A percentile compares a stretch with the other conserved stretches of the same genome.
Conservation (phyloP, 1,284 basidiomycete species). For the Sanghuangporus sanghuang region DNA sequence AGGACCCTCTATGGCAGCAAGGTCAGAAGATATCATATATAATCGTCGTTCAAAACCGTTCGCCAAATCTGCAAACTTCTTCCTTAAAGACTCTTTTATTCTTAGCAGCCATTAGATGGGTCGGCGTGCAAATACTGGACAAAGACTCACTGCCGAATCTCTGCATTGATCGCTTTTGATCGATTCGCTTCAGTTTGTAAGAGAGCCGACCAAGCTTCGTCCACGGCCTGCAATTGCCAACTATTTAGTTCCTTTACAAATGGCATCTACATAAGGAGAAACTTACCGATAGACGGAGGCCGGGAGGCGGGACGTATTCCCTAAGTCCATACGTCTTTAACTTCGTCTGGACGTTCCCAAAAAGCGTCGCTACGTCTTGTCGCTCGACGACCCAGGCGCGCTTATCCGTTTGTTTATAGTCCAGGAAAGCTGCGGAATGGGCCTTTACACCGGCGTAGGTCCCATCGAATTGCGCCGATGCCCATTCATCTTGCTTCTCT, state of each 20-base stretch:
- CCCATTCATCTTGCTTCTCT: conserved; percentile 64
- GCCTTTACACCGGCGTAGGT: conserved; percentile 82
- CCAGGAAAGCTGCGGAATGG: conserved; percentile 68
- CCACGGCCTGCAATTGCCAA: conserved; percentile 54
- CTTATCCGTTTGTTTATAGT: conserved; percentile 85
- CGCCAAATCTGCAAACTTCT: conserved; percentile 79
- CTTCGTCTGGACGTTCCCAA: conserved; percentile 94
- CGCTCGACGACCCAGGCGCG: conserved; percentile 86
- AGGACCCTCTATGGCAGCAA: conserved; percentile 74
- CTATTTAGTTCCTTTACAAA: background rate
- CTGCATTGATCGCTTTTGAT: conserved; percentile 84
- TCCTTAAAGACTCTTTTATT: conserved; percentile 85
- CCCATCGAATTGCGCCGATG: conserved; percentile 54
- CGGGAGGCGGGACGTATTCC: conserved; percentile 77
- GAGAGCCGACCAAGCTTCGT: conserved; percentile 72
- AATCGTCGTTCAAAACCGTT: conserved; percentile 80
- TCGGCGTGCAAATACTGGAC: background rate
- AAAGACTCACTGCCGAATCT: conserved; percentile 79
- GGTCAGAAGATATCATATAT: conserved; percentile 66
- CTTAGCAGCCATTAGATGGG: conserved; percentile 34
- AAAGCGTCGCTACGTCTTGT: conserved; percentile 83
- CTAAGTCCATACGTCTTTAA: conserved; percentile 85
- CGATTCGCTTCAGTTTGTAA: conserved; percentile 72
- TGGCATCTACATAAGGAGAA: background rate
- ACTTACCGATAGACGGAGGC: conserved; percentile 57